phyloP scores from a whole-genome alignment of 768 basidiomycete genomes.

The Rubroboletus satanas region DNA sequence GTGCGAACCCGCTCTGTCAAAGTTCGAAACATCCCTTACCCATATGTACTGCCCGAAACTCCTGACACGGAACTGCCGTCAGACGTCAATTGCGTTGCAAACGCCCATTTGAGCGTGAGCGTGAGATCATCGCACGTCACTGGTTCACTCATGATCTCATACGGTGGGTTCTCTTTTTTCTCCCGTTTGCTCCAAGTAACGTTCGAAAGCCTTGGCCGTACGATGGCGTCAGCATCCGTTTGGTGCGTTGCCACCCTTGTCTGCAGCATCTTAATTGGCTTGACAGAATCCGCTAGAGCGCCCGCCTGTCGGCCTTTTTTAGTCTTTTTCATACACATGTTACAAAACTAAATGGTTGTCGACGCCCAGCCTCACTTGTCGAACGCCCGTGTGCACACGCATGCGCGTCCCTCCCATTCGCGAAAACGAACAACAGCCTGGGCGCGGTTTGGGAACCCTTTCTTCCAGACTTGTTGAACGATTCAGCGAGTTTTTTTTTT shows the following conservation, averaged over 20 bases:
- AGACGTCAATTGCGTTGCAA: conserved; percentile 6
- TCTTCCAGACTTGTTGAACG: no score
- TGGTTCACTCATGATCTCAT: not conserved
- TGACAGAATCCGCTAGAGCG: not conserved
- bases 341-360: no score
- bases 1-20: not conserved
- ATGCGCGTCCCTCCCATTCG: no score
- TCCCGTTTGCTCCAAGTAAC: not conserved
- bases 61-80: conserved; percentile 1
- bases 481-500: no score
- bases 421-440: no score
- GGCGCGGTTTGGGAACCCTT: no score
- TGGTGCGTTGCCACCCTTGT: conserved; percentile 8
- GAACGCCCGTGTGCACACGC: no score
- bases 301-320: not conserved
- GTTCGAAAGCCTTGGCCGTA: not conserved
- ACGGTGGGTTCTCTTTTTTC: not conserved
- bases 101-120: not conserved
- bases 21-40: conserved; percentile 2
- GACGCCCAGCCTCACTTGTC: not conserved
- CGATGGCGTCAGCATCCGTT: not conserved
- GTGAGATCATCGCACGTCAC: conserved; percentile 3
- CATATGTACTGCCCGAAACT: no score
- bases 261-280: not conserved
- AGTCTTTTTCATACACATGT: not conserved